phyloP scores from a whole-genome alignment of 176 grass and related monocot species.

The Triticum turgidum region DNA sequence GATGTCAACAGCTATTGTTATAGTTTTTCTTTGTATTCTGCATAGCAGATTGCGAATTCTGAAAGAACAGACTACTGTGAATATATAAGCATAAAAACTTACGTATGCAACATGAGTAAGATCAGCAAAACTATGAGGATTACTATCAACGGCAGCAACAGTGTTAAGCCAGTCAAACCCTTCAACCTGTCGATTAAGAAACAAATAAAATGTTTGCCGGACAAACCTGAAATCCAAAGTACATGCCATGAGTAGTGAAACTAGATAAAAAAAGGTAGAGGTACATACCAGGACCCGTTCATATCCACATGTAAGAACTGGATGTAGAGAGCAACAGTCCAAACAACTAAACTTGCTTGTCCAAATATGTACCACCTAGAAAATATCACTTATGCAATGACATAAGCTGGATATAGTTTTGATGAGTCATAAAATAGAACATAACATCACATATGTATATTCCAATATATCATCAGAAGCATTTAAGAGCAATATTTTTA shows the following conservation, averaged over 20 bases:
- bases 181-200: slow-evolving; percentile 66
- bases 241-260: background rate
- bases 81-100: slow-evolving; percentile 21
- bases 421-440: slow-evolving; percentile 5
- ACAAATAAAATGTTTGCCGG: background rate
- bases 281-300: slow-evolving; percentile 48
- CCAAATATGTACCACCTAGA: slow-evolving; percentile 78
- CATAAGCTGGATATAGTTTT: background rate
- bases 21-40: background rate
- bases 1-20: background rate
- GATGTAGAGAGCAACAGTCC: slow-evolving; percentile 75
- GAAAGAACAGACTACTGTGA: background rate
- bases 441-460: background rate
- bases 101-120: slow-evolving; percentile 80
- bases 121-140: slow-evolving; percentile 69
- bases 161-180: slow-evolving; percentile 56
- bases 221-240: slow-evolving; percentile 1
- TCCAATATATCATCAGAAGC: slow-evolving; percentile 1
- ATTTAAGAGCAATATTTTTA: background rate
- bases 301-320: slow-evolving; percentile 45
- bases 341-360: slow-evolving; percentile 55
- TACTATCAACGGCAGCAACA: slow-evolving; percentile 65
- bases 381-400: slow-evolving; percentile 12
- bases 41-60: background rate
- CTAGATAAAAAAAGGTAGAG: background rate